These are phyloP conservation scores for Aspergillus awamori DNA, from an alignment of 2,329 filamentous ascomycete genomes.

Conservation along the genomic window DNA sequence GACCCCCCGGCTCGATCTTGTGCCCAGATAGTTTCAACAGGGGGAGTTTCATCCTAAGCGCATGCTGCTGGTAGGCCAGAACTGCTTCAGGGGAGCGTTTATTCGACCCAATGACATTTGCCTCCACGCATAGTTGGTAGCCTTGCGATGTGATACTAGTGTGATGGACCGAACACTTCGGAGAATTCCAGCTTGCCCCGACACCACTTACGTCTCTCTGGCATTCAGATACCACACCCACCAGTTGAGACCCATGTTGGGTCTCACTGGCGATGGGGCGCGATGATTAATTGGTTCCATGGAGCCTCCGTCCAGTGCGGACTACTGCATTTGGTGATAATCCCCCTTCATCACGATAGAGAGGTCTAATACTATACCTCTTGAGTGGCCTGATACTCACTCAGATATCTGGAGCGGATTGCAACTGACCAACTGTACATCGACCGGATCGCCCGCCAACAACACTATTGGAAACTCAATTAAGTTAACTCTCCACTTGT, in stretches of 20 bases:
- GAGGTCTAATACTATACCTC: neutral
- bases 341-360: neutral
- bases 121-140: neutral
- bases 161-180: neutral
- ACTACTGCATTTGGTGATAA: neutral
- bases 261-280: neutral
- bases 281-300: neutral
- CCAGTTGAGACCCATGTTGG: neutral
- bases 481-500: neutral
- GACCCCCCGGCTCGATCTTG: neutral
- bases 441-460: neutral
- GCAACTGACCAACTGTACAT: conserved; percentile 1
- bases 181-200: neutral
- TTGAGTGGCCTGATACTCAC: conserved; percentile 1
- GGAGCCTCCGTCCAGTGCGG: neutral
- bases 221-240: neutral
- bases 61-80: neutral
- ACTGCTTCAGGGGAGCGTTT: neutral
- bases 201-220: neutral
- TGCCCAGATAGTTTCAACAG: neutral
- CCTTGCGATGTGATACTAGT: neutral
- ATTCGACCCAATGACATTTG: conserved; percentile 1
- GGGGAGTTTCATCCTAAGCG: neutral
- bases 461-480: neutral
- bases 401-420: neutral